Evolutionary conservation across 75 land plant genomes (phyloP).

Genomic region (Cupressus sempervirens): DNA sequence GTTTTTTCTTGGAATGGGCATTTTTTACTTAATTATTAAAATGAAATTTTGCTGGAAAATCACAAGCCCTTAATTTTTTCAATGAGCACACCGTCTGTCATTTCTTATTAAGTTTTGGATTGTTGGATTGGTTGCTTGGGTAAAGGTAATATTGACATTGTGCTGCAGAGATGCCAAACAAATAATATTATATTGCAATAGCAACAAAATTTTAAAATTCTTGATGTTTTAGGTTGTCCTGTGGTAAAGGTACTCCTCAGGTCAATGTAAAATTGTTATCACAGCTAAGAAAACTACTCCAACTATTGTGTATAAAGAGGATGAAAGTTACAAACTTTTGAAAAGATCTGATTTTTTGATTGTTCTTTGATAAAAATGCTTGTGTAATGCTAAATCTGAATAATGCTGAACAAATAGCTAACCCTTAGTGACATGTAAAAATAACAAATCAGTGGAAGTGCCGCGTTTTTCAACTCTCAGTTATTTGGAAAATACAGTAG

Average conservation of each 20-base stretch:
- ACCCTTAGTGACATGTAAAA: not conserved
- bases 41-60: not conserved
- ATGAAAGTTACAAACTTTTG: not conserved
- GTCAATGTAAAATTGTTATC: not conserved
- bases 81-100: not conserved
- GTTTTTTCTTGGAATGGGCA: not conserved
- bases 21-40: not conserved
- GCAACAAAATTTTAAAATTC: no score
- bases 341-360: not conserved
- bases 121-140: not conserved
- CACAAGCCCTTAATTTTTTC: not conserved
- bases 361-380: not conserved
- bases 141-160: not conserved
- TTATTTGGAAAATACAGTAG: not conserved
- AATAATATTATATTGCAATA: not conserved
- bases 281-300: not conserved
- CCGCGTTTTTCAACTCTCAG: not conserved
- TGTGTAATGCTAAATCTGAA: not conserved
- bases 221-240: not conserved
- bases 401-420: not conserved
- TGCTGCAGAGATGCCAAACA: not conserved
- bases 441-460: not conserved
- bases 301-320: not conserved
- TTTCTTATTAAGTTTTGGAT: not conserved
- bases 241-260: not conserved